Evolutionary conservation across 2,329 filamentous ascomycete species (phyloP), one percentile per base, ranked within the genome.

Genomic region (Cercospora janseana): DNA sequence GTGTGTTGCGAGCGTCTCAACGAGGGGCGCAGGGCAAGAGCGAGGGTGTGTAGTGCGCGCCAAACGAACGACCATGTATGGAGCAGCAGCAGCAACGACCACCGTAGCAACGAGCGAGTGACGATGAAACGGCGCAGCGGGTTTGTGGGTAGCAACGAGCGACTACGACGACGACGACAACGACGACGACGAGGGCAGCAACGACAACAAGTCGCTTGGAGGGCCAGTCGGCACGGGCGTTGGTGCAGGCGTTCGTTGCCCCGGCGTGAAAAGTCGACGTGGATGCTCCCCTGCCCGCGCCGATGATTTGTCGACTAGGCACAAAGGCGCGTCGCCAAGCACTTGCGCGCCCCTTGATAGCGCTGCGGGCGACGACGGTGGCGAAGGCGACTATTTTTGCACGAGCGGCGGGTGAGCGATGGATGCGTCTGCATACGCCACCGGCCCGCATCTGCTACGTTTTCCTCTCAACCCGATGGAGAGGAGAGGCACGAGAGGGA

Each of bases 191-290:
- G 10, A n/a, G 18, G 26, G 23, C 38, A 13, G 16, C 38, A 15
- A 24, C 38, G 10, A 28, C 40, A 16, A 26, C 40, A 10, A 29
- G 24, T 16, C 40, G n/a, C 24, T 29, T 18, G 38, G 24, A n/a
- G n/a, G n/a, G n/a, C n/a, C n/a, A n/a, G 38, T 15, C 16, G 38
- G 43, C 23, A 32, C 31, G 31, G 5, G 24, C 28, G 32, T 20
- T 37, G 44, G 21, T 47, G 46, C 31, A 31, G 28, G n/a, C 23
- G 46, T 13, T 49, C 28, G 37, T 28, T 49, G 38, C 46, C 29
- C 34, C 34, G n/a, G n/a, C n/a, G 34, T 38, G 18, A 18, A 21
- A 21, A 37, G 23, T 10, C 20, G 34, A 37, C 34, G 31, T 16
- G 31, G 31, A 34, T 34, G 31, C 20, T 18, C 20, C 15, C 10